Evolutionary conservation across 768 basidiomycete species (phyloP).

Genomic region (Pisolithus tinctorius): DNA sequence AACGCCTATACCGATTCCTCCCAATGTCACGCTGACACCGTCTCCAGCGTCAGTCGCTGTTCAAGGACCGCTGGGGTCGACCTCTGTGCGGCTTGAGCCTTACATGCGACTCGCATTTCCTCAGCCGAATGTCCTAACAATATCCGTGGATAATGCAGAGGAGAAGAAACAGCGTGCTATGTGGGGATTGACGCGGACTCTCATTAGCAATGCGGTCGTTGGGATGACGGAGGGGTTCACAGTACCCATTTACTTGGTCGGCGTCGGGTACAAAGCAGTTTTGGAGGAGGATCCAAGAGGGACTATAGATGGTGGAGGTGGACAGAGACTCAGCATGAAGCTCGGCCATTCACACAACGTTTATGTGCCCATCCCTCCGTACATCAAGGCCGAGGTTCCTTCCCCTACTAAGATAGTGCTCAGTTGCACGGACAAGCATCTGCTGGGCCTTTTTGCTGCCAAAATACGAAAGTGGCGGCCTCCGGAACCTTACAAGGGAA

Average conservation of each 20-base stretch:
- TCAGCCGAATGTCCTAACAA: conserved; percentile 27
- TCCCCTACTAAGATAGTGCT: conserved; percentile 79
- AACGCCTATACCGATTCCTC: conserved; percentile 51
- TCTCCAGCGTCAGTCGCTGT: conserved; percentile 41
- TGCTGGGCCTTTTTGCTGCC: conserved; percentile 82
- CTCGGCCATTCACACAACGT: conserved; percentile 90
- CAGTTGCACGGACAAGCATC: conserved; percentile 81
- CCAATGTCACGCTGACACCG: conserved; percentile 36
- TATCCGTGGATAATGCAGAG: conserved; percentile 50
- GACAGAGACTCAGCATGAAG: conserved; percentile 79
- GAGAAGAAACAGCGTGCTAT: conserved; percentile 76
- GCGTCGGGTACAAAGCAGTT: conserved; percentile 88
- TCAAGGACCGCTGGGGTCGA: conserved; percentile 49
- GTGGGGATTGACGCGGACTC: conserved; percentile 93
- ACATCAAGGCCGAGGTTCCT: conserved; percentile 78
- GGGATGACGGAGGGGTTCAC: conserved; percentile 89
- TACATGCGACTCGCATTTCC: conserved; percentile 37
- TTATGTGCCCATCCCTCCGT: conserved; percentile 70
- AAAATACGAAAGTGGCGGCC: conserved; percentile 76
- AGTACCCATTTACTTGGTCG: conserved; percentile 81
- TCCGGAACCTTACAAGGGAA: conserved; percentile 97
- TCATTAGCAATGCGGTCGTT: conserved; percentile 82
- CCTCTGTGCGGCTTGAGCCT: conserved; percentile 40
- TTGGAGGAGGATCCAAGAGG: conserved; percentile 77
- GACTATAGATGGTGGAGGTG: conserved; percentile 47